Evolutionary conservation across 176 grass and related monocot genomes (phyloP).

Genomic region (Ensete ventricosum): DNA sequence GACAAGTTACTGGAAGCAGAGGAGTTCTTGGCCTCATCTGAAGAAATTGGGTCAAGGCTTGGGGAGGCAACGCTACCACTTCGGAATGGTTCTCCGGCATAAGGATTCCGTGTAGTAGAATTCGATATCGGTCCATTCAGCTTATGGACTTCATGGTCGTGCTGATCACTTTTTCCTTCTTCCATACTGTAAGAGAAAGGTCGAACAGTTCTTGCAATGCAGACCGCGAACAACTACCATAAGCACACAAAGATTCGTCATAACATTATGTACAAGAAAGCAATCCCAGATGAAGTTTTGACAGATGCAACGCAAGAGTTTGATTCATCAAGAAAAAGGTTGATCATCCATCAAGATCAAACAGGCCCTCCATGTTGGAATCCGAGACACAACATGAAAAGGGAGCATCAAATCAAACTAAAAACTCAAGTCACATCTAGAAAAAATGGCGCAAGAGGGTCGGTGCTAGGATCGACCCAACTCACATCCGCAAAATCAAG

Average conservation of each 20-base stretch:
- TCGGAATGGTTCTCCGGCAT: constrained; percentile 7
- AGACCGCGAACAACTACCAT: neutral
- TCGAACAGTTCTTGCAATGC: neutral
- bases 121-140: constrained; percentile 20
- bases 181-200: constrained; percentile 13
- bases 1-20: neutral
- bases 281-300: too few species aligned
- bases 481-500: neutral
- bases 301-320: too few species aligned
- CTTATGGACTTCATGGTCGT: constrained; percentile 19
- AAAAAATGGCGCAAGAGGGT: neutral
- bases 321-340: neutral
- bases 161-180: constrained; percentile 19
- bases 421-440: neutral
- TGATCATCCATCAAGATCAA: neutral
- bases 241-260: neutral
- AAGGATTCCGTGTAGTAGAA: neutral
- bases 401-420: neutral
- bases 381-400: too few species aligned
- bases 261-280: too few species aligned
- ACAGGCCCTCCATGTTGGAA: too few species aligned
- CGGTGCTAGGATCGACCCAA: neutral
- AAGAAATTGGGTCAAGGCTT: neutral
- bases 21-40: neutral
- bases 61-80: neutral